Evolutionary conservation across 116 monocot genomes (phyloP).

Genomic region (Thalassia testudinum): DNA sequence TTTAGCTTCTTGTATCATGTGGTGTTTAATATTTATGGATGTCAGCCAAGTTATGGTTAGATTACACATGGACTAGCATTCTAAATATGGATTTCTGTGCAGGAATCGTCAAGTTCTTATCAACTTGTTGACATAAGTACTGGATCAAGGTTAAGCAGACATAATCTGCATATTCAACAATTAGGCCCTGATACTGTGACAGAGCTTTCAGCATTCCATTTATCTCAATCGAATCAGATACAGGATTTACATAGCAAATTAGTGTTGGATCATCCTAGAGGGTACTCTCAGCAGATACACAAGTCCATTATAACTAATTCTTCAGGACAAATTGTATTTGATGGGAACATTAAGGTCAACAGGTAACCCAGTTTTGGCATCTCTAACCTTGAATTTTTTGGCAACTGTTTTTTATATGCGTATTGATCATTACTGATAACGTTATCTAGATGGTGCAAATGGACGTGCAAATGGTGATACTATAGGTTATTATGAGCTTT

Average conservation of each 20-base stretch:
- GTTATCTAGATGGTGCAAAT: no score
- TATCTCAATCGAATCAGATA: conserved; percentile 65
- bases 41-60: not conserved
- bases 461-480: no score
- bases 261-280: conserved; percentile 79
- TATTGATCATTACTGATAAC: no score
- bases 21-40: not conserved
- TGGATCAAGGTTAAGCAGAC: conserved; percentile 75
- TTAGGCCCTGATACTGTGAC: conserved; percentile 79
- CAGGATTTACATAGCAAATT: conserved; percentile 93
- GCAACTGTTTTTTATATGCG: no score
- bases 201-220: conserved; percentile 61
- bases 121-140: conserved; percentile 71
- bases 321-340: conserved; percentile 68
- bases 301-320: conserved; percentile 77
- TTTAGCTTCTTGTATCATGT: not conserved
- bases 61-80: not conserved
- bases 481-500: no score
- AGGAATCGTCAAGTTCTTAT: conserved; percentile 67
- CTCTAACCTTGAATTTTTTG: no score
- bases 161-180: conserved; percentile 88
- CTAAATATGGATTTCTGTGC: conserved; percentile 3
- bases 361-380: conserved; percentile 24
- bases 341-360: conserved; percentile 90
- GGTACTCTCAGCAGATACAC: conserved; percentile 75